Base-by-base conservation (phyloP, 2,329 filamentous ascomycete genomes). In the Chaetomium sp. region DNA sequence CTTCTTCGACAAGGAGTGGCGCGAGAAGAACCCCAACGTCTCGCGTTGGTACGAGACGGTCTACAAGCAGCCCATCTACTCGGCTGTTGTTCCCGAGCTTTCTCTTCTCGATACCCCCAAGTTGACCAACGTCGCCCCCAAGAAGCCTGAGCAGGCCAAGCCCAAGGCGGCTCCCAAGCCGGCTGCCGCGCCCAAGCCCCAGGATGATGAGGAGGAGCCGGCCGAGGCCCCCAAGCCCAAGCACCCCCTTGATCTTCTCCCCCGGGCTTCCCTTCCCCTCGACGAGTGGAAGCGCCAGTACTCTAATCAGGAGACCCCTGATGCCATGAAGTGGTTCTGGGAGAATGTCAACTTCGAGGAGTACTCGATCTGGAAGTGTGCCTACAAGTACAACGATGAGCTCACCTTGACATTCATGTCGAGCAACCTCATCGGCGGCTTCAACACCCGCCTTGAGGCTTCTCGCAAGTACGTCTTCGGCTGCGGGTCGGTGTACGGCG, bases 351-450 rank as follows among this genome's bases (percentile, higher is more conserved):
- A 95, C 77, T 89, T 95, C 73, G 90, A 93, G 71, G 95, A 99
- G 82, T 99, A 95, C 87, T 96, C 93, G 63, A 82, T 99, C 79
- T 99, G 93, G 92, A 88, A 87, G 79, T 83, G 93, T 74, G 90
- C 93, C 82, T 99, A 97, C 89, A 97, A 97, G 89, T 99, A 99
- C 87, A 96, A 97, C 82, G 89, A 97, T 68, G 95, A 99, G 88
- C 87, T 99, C 72, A 97, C 92, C 77, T 84, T 95, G 81, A 91
- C 90, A 76, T 99, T 99, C 91, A 99, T 99, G 95, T 94, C 92
- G 74, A 92, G 90, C 86, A 99, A 99, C 88, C 84, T 98, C 80
- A 94, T 99, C 78, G 93, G 91, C 81, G 95, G 95, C 79, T 97
- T 99, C 88, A 96, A 97, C 84, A 87, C 88, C 79, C 95, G 95